Evolutionary conservation across 2,329 filamentous ascomycete genomes (phyloP), one percentile per base, ranked within the genome.

Genomic region (Penicillium occitanis): DNA sequence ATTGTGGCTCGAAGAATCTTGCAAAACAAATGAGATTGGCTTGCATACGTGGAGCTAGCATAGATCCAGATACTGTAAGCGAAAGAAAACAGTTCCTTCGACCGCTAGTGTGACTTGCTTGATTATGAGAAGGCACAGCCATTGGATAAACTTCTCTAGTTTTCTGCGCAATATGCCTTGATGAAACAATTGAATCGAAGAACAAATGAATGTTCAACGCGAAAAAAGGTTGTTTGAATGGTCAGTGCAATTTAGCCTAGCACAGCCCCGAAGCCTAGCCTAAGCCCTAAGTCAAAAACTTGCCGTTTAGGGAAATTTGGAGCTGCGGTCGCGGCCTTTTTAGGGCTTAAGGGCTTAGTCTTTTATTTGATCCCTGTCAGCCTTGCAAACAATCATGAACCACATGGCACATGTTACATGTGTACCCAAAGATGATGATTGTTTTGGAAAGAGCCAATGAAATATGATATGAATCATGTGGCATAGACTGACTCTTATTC

Each of bases 221-320:
- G 22, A 53, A 4, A 33, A 33, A 53, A 37, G 33, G 10, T 22
- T 25, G 13, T 17, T 40, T 57, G 53, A 17, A 22, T 8, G 53
- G 30, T 19, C 11, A 17, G 33, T 35, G 17, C 17, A 37, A 37
- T 14, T 57, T 37, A 17, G 53, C 53, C 53, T 14, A 8, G 53
- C 53, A 57, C 33, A 57, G 53, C 53, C 53, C 53, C 33, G 14
- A 53, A 57, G 30, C 53, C 53, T 14, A 37, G 53, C 33, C 33
- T 22, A 25, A 57, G 33, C 53, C 53, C 33, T 57, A 57, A 40
- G 10, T 22, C 7, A 10, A 35, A 13, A 14, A 19, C n/a, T 57
- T 57, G 11, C 30, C 30, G 28, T 57, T 35, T 57, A 5, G 5
- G 30, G 30, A 22, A 57, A 22, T 57, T 57, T 37, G 7, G n/a